Conservation (phyloP, 2,329 filamentous ascomycete species). For the Ceratocystis smalleyi region DNA sequence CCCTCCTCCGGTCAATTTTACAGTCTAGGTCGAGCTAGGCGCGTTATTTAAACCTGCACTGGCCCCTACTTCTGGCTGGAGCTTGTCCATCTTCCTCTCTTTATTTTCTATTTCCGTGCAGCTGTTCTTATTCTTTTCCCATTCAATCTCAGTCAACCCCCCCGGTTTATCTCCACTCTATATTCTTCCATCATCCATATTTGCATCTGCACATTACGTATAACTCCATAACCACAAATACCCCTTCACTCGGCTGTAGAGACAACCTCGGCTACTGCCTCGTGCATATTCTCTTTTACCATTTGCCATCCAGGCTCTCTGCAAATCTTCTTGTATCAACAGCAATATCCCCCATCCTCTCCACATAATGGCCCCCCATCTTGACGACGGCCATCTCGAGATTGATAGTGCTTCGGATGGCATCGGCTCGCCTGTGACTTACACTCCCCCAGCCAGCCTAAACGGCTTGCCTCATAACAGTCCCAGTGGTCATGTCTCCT, state of each 20-base stretch:
- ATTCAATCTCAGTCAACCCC: not conserved
- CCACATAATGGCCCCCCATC: slow-evolving; percentile 19
- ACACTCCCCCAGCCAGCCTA: slow-evolving; percentile 12
- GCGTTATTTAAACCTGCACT: slow-evolving; percentile 7
- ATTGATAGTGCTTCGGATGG: slow-evolving; percentile 7
- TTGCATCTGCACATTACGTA: not conserved
- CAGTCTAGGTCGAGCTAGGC: not conserved
- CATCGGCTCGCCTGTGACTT: slow-evolving; percentile 8
- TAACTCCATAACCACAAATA: not conserved
- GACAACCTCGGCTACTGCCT: not conserved
- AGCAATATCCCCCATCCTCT: not conserved
- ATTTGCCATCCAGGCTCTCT: not conserved
- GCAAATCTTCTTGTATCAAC: not conserved
- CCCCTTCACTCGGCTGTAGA: not conserved
- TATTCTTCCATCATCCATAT: not conserved
- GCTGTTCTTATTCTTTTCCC: not conserved
- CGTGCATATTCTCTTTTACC: not conserved
- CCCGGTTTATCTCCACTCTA: not conserved
- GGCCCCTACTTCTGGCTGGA: slow-evolving; percentile 1
- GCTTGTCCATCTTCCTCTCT: slow-evolving; percentile 3
- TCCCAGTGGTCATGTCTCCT: not conserved
- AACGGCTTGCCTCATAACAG: slow-evolving; percentile 2
- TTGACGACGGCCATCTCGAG: slow-evolving; percentile 14
- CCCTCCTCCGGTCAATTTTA: not conserved
- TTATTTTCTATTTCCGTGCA: not conserved